Base-by-base conservation (phyloP, 179 eudicot species). In the Silene noctiflora region DNA sequence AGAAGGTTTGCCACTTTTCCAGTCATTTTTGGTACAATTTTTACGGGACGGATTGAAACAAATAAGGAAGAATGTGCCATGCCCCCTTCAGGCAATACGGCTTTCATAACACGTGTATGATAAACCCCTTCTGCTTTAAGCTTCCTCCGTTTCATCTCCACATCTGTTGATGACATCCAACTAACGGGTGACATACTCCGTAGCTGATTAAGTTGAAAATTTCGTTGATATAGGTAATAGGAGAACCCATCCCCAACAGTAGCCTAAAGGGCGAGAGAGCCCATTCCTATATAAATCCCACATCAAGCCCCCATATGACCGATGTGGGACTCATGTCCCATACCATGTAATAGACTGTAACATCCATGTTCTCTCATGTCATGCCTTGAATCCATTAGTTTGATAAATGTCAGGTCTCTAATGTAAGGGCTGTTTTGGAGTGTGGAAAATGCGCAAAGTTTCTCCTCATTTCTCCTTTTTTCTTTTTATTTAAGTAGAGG, bases 391-490 rank as follows among this genome's bases (percentile, higher is more conserved):
- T 56, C 21, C 60, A 4, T 56, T 56, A 56, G 60, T 56, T 56
- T 56, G 60, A 56, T n/a, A 17, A 56, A 5, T 56, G 20, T 56
- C 20, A 56, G 20, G 20, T 53, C 59, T 53, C 59, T 53, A 14
- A 53, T 56, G 60, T 56, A 56, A 56, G 60, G 60, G 60, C 21
- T n/a, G 60, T 56, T 56, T 56, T 56, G 60, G 21, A 56, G 16
- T 56, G 21, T 56, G 21, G 60, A 56, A 56, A 16, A 0, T n/a
- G 3, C 21, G 9, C 60, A 17, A 56, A 17, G 20, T 11, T 16
- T 56, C 60, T 17, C 19, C n/a, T 53, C 19, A 53, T 53, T 53
- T 53, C 59, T 56, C 21, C 8, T 56, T 56, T n/a, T 2, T 56
- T 10, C 60, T 56, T 56, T 16, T 56, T 16, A 56, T 56, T 17